Percentiles rank a stretch among this genome's conserved stretches.
Conservation (phyloP, 2,329 filamentous ascomycete genomes). For the Fusarium palustre region DNA sequence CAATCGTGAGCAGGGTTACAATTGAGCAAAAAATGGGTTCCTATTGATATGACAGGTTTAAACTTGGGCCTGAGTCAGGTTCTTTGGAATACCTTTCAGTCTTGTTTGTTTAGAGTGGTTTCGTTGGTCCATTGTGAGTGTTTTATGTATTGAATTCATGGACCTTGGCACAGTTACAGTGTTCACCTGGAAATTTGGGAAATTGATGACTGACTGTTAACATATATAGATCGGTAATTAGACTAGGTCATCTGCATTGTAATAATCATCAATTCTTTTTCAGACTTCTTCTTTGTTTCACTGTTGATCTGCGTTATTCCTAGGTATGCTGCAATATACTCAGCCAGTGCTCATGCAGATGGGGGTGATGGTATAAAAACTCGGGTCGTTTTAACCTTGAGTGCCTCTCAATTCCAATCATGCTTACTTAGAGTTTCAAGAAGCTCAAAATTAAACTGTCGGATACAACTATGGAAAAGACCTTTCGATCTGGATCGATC, state of each 20-base stretch:
- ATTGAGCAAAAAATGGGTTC: not conserved
- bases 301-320: not conserved
- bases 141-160: constrained; percentile 5
- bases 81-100: not conserved
- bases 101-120: not conserved
- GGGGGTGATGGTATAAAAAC: not conserved
- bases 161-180: not conserved
- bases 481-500: constrained; percentile 10
- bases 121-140: not conserved
- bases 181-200: not conserved
- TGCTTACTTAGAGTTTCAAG: not conserved
- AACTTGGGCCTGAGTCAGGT: not conserved
- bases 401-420: not conserved
- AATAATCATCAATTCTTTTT: not conserved
- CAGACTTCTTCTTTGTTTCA: too few species aligned
- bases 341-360: not conserved
- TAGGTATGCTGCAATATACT: not conserved
- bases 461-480: not conserved
- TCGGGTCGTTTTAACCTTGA: not conserved
- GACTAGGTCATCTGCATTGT: not conserved
- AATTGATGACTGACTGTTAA: not conserved
- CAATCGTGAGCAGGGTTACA: not conserved
- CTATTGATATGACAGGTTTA: not conserved
- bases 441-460: not conserved
- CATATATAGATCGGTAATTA: not conserved